These are phyloP conservation scores for Amoeboaphelidium protococcarum DNA, from an alignment of 371 early-diverging fungal genomes.

Conservation along the genomic window DNA sequence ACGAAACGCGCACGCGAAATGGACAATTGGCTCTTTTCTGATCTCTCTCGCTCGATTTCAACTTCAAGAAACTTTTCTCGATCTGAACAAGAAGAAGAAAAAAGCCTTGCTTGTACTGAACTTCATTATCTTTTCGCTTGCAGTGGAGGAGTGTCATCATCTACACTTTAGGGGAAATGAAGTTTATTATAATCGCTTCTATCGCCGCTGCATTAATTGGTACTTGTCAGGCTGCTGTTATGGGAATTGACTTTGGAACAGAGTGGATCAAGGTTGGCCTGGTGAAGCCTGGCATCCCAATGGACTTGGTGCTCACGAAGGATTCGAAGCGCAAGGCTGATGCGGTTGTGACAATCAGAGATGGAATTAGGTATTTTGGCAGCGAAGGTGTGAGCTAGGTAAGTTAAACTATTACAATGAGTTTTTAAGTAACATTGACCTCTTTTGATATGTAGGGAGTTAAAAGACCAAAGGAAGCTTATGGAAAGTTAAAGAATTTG, in stretches of 20 bases:
- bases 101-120: too few species aligned
- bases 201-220: too few species aligned
- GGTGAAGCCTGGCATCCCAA: slow-evolving; percentile 62
- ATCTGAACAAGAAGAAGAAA: too few species aligned
- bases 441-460: neutral
- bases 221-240: slow-evolving; percentile 57
- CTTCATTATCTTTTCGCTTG: too few species aligned
- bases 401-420: slow-evolving; percentile 5
- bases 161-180: too few species aligned
- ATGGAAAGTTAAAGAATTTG: slow-evolving; percentile 46
- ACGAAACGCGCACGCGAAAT: too few species aligned
- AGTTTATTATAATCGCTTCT: too few species aligned
- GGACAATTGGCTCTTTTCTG: too few species aligned
- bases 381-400: slow-evolving; percentile 56
- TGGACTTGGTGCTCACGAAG: slow-evolving; percentile 77
- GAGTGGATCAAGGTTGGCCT: slow-evolving; percentile 87
- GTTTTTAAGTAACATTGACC: neutral
- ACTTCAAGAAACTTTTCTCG: too few species aligned
- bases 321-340: slow-evolving; percentile 85
- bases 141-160: too few species aligned
- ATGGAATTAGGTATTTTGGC: slow-evolving; percentile 54
- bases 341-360: slow-evolving; percentile 44
- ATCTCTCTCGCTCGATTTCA: too few species aligned
- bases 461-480: slow-evolving; percentile 36
- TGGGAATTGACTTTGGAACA: slow-evolving; percentile 84